Evolutionary conservation across 2,329 filamentous ascomycete species (phyloP).

Genomic region (Karstenula rhodostoma): DNA sequence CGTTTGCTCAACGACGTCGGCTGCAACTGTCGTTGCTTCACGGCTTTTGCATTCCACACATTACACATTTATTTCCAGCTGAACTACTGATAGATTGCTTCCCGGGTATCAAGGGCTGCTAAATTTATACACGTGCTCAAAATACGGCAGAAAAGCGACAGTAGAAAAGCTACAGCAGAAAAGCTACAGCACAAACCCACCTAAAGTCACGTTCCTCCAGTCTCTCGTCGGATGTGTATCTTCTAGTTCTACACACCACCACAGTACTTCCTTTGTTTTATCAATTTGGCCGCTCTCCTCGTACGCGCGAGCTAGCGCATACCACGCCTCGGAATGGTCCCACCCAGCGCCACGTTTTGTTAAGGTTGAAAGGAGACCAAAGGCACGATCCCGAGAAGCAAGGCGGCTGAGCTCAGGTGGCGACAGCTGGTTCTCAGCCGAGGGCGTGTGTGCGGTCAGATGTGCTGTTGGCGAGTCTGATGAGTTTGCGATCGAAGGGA

Average conservation of each 20-base stretch:
- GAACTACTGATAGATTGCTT: constrained; percentile 1
- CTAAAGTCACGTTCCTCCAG: constrained; percentile 72
- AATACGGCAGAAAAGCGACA: constrained; percentile 25
- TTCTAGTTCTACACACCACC: constrained; percentile 97
- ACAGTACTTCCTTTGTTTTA: constrained; percentile 90
- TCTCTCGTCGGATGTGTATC: constrained; percentile 80
- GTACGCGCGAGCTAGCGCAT: constrained; percentile 82
- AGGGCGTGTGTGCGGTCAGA: constrained; percentile 61
- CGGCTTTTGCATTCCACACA: background rate
- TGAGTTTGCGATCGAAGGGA: constrained; percentile 18
- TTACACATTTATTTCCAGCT: background rate
- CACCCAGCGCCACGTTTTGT: constrained; percentile 88
- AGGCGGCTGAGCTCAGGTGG: constrained; percentile 80
- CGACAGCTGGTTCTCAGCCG: constrained; percentile 53
- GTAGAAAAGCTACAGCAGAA: constrained; percentile 32
- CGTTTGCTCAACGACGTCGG: background rate
- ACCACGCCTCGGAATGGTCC: constrained; percentile 95
- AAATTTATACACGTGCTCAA: constrained; percentile 4
- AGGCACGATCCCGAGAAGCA: constrained; percentile 89
- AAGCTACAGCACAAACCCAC: constrained; percentile 42
- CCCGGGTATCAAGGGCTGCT: constrained; percentile 14
- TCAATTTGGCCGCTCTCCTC: constrained; percentile 86
- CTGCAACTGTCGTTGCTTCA: no score
- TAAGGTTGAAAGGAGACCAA: constrained; percentile 79
- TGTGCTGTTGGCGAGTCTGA: constrained; percentile 43